Conservation (phyloP, 2,329 filamentous ascomycete genomes). For the Nigrospora sphaerica region DNA sequence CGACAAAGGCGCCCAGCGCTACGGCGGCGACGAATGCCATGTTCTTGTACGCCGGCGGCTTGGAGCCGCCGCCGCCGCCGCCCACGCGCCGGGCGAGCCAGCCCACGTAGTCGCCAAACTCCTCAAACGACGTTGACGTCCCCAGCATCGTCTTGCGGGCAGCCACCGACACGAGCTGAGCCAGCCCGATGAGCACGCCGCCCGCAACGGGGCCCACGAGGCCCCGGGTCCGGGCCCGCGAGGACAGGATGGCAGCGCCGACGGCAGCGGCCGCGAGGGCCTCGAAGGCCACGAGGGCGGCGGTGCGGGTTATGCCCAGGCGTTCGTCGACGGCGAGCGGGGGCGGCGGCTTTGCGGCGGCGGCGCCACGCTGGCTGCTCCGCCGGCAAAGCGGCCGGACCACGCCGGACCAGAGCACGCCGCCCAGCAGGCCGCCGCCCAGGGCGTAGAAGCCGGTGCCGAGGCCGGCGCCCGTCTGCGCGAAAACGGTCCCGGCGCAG, state of each 20-base stretch:
- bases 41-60: slow-evolving; percentile 29
- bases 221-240: slow-evolving; percentile 18
- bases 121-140: slow-evolving; percentile 55
- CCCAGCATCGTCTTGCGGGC: slow-evolving; percentile 49
- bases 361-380: slow-evolving; percentile 14
- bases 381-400: slow-evolving; percentile 27
- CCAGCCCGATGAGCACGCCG: slow-evolving; percentile 49
- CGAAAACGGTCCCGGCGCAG: slow-evolving; percentile 58
- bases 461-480: slow-evolving; percentile 50
- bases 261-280: slow-evolving; percentile 31
- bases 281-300: slow-evolving; percentile 35
- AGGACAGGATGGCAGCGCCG: slow-evolving; percentile 21
- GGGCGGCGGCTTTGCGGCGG: slow-evolving; percentile 7
- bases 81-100: slow-evolving; percentile 25
- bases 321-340: slow-evolving; percentile 28
- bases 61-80: background rate
- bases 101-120: slow-evolving; percentile 49
- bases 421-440: slow-evolving; percentile 47
- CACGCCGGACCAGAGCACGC: slow-evolving; percentile 41
- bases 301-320: slow-evolving; percentile 29
- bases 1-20: slow-evolving; percentile 34
- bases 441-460: slow-evolving; percentile 44
- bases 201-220: slow-evolving; percentile 42
- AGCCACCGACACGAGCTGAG: slow-evolving; percentile 50
- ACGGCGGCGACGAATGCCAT: slow-evolving; percentile 47